Base-by-base conservation (phyloP, 257 asterid species). In the Solanum appendiculatum region DNA sequence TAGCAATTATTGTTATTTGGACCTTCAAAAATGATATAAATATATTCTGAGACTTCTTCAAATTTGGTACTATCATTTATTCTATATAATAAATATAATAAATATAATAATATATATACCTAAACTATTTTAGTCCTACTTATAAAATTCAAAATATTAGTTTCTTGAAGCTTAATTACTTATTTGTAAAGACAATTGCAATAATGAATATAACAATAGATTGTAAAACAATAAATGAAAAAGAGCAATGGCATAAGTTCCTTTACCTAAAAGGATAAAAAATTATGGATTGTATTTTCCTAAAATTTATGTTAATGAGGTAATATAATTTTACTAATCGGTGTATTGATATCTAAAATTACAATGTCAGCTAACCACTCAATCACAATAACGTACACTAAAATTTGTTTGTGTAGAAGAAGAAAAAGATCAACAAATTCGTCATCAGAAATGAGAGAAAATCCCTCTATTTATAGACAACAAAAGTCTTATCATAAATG, bases 291-390 rank as follows among this genome's bases (percentile, higher is more conserved):
- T 54, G 63, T 54, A 54, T 18, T 18, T 54, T 54, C 9, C 63
- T 54, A 6, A 54, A 54, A 18, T 18, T 54, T n/a, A 18, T 18
- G 10, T 6, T 51, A 6, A 18, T n/a, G 18, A 18, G 63, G 63
- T 54, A 54, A 18, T 7, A 54, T 2, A n/a, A 54, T 18, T n/a
- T 40, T 54, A 54, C n/a, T 54, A 18, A 18, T 18, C 10, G 18
- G 9, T 51, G 7, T 48, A 5, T 48, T 48, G 58, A 48, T 48
- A 48, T 48, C 58, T 48, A 48, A 48, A 48, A 48, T 2, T 54
- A 1, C 0, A 1, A 54, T 54, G 0, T 6, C 63, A 54, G 18
- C 0, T 4, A 6, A 54, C 23, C 18, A 54, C 9, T 54, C 10
- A 6, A 0, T 3, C 1, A 54, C 0, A 54, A 0, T 18, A 54